Evolutionary conservation across 345 rosid species (phyloP), one percentile per base, ranked within the genome.

Genomic region (Fremontodendron californicum): DNA sequence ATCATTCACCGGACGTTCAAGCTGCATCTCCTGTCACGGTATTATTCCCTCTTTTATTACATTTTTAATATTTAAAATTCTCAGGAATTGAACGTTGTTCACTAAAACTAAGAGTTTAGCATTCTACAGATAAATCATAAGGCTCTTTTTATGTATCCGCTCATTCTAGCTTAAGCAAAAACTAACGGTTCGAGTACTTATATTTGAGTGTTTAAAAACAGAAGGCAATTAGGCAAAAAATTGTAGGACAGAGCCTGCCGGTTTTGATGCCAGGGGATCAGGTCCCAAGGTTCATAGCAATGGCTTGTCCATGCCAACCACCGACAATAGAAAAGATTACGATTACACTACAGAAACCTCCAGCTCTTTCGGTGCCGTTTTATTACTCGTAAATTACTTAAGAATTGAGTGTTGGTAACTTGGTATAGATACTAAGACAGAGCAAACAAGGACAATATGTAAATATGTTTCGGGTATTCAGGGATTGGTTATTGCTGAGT

Each of bases 231-330:
- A 71, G 71, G 79, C 57, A 45, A 71, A 79, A 60, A 6, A 33
- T 46, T n/a, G 49, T 13, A 76, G 45, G 13, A n/a, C 21, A 70
- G 13, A 83, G 85, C 55, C 13, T 78, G 68, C 79, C 85, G 21
- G 88, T 85, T 2, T 40, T 82, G 82, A 87, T 87, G 90, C 88
- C 90, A 3, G 90, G 87, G 27, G 90, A 87, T 79, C 16, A 73
- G 72, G 63, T 83, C 2, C 90, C 90, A 3, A 87, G 81, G 82
- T 87, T 85, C 58, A 81, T 87, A 2, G 90, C 88, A 42, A 31
- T 84, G 57, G 78, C 84, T 18, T 85, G 87, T 72, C 85, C 88
- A 39, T 66, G 81, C 23, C 49, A 80, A 51, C 81, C 82, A 19
- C 52, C 77, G 0, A 10, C n/a, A 1, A 0, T 25, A 3, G 66